phyloP scores from a whole-genome alignment of 306 rosid species.

The Trifolium subterraneum region DNA sequence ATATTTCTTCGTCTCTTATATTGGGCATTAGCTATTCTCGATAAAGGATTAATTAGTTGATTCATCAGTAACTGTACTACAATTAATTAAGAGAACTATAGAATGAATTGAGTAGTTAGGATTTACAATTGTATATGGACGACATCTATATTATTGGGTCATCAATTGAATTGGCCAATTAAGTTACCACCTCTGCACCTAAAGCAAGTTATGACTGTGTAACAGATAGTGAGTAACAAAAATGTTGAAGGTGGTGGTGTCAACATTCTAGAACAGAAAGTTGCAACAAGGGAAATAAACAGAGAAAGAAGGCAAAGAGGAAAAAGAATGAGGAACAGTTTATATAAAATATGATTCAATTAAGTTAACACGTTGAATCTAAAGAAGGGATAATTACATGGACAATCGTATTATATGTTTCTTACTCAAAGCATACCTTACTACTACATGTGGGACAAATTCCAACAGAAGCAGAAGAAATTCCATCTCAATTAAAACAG shows the following conservation, averaged over 20 bases:
- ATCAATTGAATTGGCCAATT: neutral
- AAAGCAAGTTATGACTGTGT: neutral
- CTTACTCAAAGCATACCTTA: neutral
- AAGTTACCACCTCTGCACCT: neutral
- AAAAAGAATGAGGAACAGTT: neutral
- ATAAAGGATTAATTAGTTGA: neutral
- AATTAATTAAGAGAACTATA: neutral
- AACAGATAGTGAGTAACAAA: neutral
- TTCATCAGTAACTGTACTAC: neutral
- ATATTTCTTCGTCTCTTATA: too few species aligned
- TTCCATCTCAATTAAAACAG: too few species aligned
- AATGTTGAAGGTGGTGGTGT: neutral
- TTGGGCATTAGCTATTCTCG: neutral
- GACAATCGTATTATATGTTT: neutral
- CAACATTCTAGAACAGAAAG: neutral
- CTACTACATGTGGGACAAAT: neutral
- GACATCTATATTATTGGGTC: neutral
- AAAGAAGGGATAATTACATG: neutral
- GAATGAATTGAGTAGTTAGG: neutral
- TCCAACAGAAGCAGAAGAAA: slow-evolving; percentile 21
- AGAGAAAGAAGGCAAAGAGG: neutral
- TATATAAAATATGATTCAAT: neutral
- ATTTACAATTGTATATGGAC: slow-evolving; percentile 5
- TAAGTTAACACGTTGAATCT: neutral
- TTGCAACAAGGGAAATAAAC: slow-evolving; percentile 1